Conservation (phyloP, 2,329 filamentous ascomycete species). For the Pezicula carpinea region DNA sequence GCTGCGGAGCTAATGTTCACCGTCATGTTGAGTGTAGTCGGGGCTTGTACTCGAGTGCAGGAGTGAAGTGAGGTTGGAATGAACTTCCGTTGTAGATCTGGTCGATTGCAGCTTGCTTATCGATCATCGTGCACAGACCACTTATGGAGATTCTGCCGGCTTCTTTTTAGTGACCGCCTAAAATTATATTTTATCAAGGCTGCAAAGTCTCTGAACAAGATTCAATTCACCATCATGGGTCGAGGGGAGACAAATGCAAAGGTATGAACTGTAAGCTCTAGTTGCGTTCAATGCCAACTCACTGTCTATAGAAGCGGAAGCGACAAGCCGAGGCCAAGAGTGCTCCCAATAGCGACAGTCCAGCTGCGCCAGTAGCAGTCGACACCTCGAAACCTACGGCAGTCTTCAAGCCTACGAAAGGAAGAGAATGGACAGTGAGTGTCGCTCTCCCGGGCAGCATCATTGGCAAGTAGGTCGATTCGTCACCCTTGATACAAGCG, state of each 20-base stretch:
- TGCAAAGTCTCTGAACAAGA: not conserved
- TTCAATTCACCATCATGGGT: slow-evolving; percentile 20
- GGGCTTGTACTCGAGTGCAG: not conserved
- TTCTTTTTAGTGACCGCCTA: slow-evolving; percentile 9
- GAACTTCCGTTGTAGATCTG: not conserved
- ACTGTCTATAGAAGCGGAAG: slow-evolving; percentile 26
- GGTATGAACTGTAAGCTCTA: slow-evolving; percentile 9
- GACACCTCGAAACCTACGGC: slow-evolving; percentile 62
- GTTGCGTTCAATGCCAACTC: slow-evolving; percentile 1
- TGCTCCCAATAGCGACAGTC: slow-evolving; percentile 19
- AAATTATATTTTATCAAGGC: slow-evolving; percentile 7
- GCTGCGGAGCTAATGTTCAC: slow-evolving; percentile 58
- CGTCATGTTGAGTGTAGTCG: slow-evolving; percentile 20
- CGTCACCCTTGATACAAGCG: slow-evolving; percentile 1
- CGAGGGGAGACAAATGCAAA: slow-evolving; percentile 26
- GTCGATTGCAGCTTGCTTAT: not conserved
- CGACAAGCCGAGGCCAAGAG: slow-evolving; percentile 24
- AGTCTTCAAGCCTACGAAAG: slow-evolving; percentile 59
- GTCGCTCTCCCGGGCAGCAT: slow-evolving; percentile 76
- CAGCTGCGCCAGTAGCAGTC: slow-evolving; percentile 30
- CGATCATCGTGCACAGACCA: not conserved
- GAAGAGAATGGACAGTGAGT: slow-evolving; percentile 68
- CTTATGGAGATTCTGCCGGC: slow-evolving; percentile 11
- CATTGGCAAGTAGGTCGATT: slow-evolving; percentile 58
- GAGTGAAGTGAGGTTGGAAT: not conserved